phyloP scores from a whole-genome alignment of 108 stramenopile species.

The Craspedostauros australis region DNA sequence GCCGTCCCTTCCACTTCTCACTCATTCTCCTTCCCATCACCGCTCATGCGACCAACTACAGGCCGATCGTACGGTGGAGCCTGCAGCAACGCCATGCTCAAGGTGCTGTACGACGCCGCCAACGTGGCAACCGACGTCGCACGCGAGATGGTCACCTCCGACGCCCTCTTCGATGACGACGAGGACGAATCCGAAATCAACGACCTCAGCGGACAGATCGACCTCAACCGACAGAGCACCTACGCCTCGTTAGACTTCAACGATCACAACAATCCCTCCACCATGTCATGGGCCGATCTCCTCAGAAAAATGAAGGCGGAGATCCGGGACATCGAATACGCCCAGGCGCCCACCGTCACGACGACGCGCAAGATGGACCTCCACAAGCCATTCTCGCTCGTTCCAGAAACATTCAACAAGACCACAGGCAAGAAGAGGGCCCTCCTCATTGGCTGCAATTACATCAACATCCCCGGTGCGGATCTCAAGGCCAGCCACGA shows the following conservation, averaged over 20 bases:
- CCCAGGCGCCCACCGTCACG: slow-evolving; percentile 64
- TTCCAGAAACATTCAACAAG: slow-evolving; percentile 60
- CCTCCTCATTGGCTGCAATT: slow-evolving; percentile 82
- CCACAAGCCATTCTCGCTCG: slow-evolving; percentile 59
- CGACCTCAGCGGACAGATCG: neutral
- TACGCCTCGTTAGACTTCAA: slow-evolving; percentile 52
- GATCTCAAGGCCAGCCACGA: slow-evolving; percentile 79
- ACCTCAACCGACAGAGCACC: slow-evolving; percentile 29
- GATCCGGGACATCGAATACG: slow-evolving; percentile 72
- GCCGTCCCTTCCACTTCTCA: too few relatives aligned
- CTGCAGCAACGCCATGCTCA: slow-evolving; percentile 71
- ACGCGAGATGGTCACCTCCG: neutral
- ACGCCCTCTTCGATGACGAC: slow-evolving; percentile 55
- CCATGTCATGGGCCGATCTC: slow-evolving; percentile 66
- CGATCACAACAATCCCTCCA: slow-evolving; percentile 31
- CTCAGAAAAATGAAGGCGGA: slow-evolving; percentile 80
- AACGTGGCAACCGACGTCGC: slow-evolving; percentile 39
- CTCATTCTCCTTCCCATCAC: neutral
- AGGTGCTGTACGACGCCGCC: slow-evolving; percentile 82
- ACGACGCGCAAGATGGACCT: slow-evolving; percentile 70
- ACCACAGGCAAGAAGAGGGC: slow-evolving; percentile 57
- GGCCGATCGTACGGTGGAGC: slow-evolving; percentile 81
- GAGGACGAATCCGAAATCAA: slow-evolving; percentile 34
- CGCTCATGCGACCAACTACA: slow-evolving; percentile 2
- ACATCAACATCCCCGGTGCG: slow-evolving; percentile 47